Base-by-base conservation (phyloP, 2,329 filamentous ascomycete species). In the Cladosporium austrohemisphaericum region DNA sequence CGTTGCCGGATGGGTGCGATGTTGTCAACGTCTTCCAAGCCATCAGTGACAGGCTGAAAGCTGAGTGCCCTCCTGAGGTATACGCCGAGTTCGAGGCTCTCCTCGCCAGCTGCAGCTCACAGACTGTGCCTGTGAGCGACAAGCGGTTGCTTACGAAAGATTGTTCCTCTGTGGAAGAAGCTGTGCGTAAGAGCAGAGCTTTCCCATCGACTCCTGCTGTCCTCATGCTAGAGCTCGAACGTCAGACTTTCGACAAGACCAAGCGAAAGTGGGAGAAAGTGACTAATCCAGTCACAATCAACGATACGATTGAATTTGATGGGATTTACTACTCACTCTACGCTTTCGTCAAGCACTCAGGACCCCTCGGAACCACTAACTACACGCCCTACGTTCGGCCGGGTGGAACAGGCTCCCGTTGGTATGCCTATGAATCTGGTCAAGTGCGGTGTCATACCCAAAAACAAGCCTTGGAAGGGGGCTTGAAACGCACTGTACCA, bases 331-430 rank as follows among this genome's bases (percentile, higher is more conserved):
- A 83, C 58, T 75, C 74, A 1, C 70, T 84, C 0, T 83, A 80
- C 54, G 79, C 79, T 3, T 78, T 83, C 54, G 67, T 83, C 25
- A 77, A 80, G 2, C 81, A 84, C 58, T 76, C 75, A 52, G 80
- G 79, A 20, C 73, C 74, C 35, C 73, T 82, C 13, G 76, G 76
- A 16, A 83, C 79, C 4, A 75, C 75, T 40, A 72, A 76, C 29
- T 84, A 81, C 65, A 78, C 80, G 56, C 75, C 77, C n/a, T 75
- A 82, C 26, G 63, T 84, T 40, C 73, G 80, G 23, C 81, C 81
- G 1, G 71, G 72, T 36, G 79, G 80, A 2, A 74, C 75, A 5
- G 74, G 71, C 8, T 71, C 73, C 7, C 75, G 72, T 37, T 84
- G 81, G 81, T 76, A 83, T 48, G 74, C 72, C 26, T 83, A 82